A percentile compares a stretch with the other conserved stretches of the same genome.
Evolutionary conservation across 2,329 filamentous ascomycete genomes (phyloP).

Genomic region (Exophiala viscosa): DNA sequence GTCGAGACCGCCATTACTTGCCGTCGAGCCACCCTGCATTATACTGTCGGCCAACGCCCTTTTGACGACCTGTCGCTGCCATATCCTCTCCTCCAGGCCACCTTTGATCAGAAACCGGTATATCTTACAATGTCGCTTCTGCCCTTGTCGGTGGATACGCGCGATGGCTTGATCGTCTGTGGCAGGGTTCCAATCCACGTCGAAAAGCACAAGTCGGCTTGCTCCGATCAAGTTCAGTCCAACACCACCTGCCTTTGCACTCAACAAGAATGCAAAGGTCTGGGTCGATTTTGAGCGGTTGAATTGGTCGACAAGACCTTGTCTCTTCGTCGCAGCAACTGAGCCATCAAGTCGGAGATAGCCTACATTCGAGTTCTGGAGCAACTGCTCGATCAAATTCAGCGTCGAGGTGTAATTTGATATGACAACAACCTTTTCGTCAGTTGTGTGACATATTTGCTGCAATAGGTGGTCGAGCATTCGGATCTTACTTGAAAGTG

Average conservation of each 20-base stretch:
- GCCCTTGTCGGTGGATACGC: slow-evolving; percentile 68
- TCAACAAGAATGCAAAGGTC: slow-evolving; percentile 67
- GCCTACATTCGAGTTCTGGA: slow-evolving; percentile 57
- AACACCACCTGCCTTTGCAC: slow-evolving; percentile 67
- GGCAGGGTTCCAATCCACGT: slow-evolving; percentile 73
- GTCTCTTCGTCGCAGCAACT: slow-evolving; percentile 61
- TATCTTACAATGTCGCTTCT: slow-evolving; percentile 64
- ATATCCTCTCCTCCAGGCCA: slow-evolving; percentile 71
- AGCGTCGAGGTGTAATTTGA: slow-evolving; percentile 72
- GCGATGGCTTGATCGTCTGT: slow-evolving; percentile 73
- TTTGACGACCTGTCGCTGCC: slow-evolving; percentile 68
- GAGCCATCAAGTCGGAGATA: slow-evolving; percentile 68
- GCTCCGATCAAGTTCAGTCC: slow-evolving; percentile 70
- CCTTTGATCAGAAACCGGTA: slow-evolving; percentile 67
- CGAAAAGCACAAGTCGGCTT: slow-evolving; percentile 66
- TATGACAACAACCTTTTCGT: slow-evolving; percentile 71
- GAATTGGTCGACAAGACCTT: slow-evolving; percentile 66
- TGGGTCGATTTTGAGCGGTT: slow-evolving; percentile 56
- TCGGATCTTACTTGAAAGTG: slow-evolving; percentile 62
- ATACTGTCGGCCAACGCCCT: slow-evolving; percentile 67
- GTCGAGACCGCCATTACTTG: not conserved
- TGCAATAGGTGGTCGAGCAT: slow-evolving; percentile 64
- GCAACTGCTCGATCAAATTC: slow-evolving; percentile 60
- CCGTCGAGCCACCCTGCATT: slow-evolving; percentile 51
- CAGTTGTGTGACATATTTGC: slow-evolving; percentile 56